Percentiles rank a stretch among this genome's conserved stretches.
phyloP scores from a whole-genome alignment of 2,329 filamentous ascomycete genomes.

The Monosporascus sp. region DNA sequence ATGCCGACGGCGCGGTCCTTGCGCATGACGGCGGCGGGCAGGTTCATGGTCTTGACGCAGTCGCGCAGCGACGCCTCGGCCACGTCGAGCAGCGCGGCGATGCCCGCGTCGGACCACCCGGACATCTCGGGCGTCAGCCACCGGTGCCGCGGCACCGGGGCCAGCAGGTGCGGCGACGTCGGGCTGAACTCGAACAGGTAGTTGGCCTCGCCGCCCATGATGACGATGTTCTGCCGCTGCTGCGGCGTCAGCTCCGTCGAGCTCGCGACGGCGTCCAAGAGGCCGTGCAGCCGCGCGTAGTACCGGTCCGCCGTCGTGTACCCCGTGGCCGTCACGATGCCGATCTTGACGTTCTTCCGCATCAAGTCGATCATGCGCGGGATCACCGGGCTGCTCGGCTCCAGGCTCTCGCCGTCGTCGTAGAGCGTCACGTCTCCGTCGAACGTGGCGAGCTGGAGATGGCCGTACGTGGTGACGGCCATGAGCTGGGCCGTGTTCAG shows the following conservation, averaged over 20 bases:
- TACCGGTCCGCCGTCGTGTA: slow-evolving; percentile 87
- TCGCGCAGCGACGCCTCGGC: slow-evolving; percentile 80
- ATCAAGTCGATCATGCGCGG: slow-evolving; percentile 64
- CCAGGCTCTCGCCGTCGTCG: slow-evolving; percentile 77
- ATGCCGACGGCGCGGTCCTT: slow-evolving; percentile 86
- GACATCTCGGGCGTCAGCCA: slow-evolving; percentile 79
- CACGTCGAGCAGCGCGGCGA: slow-evolving; percentile 76
- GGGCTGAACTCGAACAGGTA: slow-evolving; percentile 81
- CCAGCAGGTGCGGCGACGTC: slow-evolving; percentile 59
- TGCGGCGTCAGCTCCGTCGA: slow-evolving; percentile 54
- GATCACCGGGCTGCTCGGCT: slow-evolving; percentile 72
- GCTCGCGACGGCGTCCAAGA: slow-evolving; percentile 70
- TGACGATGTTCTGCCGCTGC: slow-evolving; percentile 74
- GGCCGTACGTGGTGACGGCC: slow-evolving; percentile 71
- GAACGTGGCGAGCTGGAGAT: slow-evolving; percentile 84
- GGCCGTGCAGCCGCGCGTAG: slow-evolving; percentile 78
- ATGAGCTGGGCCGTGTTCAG: slow-evolving; percentile 94
- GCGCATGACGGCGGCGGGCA: slow-evolving; percentile 75
- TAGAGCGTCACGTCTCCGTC: slow-evolving; percentile 98
- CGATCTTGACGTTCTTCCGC: slow-evolving; percentile 72
- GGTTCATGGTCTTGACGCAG: slow-evolving; percentile 71
- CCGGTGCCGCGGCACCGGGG: slow-evolving; percentile 57
- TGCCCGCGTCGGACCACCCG: slow-evolving; percentile 70
- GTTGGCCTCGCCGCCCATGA: slow-evolving; percentile 95
- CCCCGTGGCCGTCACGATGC: slow-evolving; percentile 93